Evolutionary conservation across 768 basidiomycete species (phyloP).

Genomic region (Boletus reticuloceps): DNA sequence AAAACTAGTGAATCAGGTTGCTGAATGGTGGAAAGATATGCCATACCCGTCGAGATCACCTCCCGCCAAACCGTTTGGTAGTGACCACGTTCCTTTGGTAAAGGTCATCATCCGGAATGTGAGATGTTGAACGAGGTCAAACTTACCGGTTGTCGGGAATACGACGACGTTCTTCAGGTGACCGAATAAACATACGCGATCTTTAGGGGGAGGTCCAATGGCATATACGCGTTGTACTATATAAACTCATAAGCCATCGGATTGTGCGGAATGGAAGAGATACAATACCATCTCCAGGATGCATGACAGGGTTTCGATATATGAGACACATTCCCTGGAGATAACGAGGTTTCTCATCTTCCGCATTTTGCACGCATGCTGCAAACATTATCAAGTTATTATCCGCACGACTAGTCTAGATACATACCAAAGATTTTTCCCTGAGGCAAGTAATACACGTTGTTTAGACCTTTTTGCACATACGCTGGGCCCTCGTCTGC

Average conservation of each 20-base stretch:
- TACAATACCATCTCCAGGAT: constrained; percentile 67
- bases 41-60: constrained; percentile 74
- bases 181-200: constrained; percentile 41
- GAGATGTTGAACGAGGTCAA: not conserved
- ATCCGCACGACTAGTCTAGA: not conserved
- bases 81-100: constrained; percentile 50
- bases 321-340: constrained; percentile 61
- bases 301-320: constrained; percentile 72
- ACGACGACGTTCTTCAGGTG: constrained; percentile 70
- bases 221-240: constrained; percentile 69
- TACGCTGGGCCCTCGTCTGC: constrained; percentile 81
- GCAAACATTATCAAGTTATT: not conserved
- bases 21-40: not conserved
- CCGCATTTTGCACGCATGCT: constrained; percentile 59
- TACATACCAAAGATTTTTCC: constrained; percentile 66
- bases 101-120: too few species aligned
- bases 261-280: not conserved
- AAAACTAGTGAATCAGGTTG: not conserved
- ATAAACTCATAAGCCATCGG: not conserved
- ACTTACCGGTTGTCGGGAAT: constrained; percentile 57
- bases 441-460: constrained; percentile 52
- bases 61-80: constrained; percentile 67
- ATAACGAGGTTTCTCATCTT: constrained; percentile 49
- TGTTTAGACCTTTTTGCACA: constrained; percentile 39
- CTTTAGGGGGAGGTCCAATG: constrained; percentile 65